Conservation (phyloP, 78 protist species). For the Parvularia atlantis region DNA sequence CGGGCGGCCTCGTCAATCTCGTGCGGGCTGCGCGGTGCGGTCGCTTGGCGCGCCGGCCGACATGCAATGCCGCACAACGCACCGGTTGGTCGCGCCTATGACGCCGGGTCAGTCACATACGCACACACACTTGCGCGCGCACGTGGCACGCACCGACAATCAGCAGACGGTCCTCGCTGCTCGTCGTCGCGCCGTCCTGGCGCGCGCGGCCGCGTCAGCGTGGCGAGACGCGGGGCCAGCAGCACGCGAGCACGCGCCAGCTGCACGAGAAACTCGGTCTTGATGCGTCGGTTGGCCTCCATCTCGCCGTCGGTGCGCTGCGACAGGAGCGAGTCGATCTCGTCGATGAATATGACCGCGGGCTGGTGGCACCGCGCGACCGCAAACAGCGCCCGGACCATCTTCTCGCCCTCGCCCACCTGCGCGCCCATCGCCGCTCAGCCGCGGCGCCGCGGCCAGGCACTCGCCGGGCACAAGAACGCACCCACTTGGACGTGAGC, state of each 20-base stretch:
- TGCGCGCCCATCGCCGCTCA: no score
- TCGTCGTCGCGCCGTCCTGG: constrained; percentile 50
- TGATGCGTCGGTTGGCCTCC: constrained; percentile 64
- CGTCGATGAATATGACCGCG: constrained; percentile 82
- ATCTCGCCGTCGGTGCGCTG: constrained; percentile 50
- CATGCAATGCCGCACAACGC: no score
- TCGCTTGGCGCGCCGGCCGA: no score
- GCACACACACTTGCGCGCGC: background rate
- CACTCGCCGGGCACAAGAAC: no score
- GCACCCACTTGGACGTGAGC: constrained; percentile 62
- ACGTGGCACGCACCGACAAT: constrained; percentile 46
- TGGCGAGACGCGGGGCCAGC: no score
- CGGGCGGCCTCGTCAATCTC: constrained; percentile 83
- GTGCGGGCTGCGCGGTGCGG: constrained; percentile 62
- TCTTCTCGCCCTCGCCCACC: constrained; percentile 83
- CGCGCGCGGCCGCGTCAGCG: no score
- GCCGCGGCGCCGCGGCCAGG: no score
- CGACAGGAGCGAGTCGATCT: constrained; percentile 75
- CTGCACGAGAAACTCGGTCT: constrained; percentile 85
- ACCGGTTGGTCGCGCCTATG: constrained; percentile 20
- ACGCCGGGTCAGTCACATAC: no score
- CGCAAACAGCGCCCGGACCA: constrained; percentile 78
- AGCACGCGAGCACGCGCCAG: constrained; percentile 2
- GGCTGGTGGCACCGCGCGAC: constrained; percentile 63
- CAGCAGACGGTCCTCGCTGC: constrained; percentile 26